A percentile compares a stretch with the other conserved stretches of the same genome.
Conservation (phyloP, 371 early-diverging fungal genomes). For the Apophysomyces trapeziformis region DNA sequence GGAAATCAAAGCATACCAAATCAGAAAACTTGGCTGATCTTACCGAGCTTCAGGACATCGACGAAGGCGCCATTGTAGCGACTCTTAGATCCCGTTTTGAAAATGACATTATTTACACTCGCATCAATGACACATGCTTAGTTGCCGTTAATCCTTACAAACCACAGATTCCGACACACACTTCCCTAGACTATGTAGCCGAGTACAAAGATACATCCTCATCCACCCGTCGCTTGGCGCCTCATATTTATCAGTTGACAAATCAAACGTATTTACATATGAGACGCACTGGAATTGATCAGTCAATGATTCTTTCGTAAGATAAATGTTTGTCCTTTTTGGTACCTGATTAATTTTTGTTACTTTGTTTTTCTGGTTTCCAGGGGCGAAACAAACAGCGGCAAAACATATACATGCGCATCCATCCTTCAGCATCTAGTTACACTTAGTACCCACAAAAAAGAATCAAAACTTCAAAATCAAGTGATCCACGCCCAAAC, state of each 20-base stretch:
- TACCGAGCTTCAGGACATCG: constrained; percentile 24
- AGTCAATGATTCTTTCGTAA: constrained; percentile 69
- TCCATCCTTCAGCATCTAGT: constrained; percentile 71
- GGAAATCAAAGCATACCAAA: constrained; percentile 25
- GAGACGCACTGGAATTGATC: constrained; percentile 83
- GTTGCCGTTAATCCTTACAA: constrained; percentile 50
- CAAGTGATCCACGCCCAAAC: constrained; percentile 73
- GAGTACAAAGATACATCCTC: constrained; percentile 61
- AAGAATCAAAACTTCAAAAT: constrained; percentile 77
- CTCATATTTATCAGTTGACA: constrained; percentile 85
- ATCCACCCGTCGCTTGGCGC: constrained; percentile 45
- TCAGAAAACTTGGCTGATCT: constrained; percentile 34
- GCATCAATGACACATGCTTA: constrained; percentile 64
- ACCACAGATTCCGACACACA: constrained; percentile 22
- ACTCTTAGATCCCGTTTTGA: constrained; percentile 57
- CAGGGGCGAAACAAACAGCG: constrained; percentile 87
- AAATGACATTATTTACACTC: constrained; percentile 62
- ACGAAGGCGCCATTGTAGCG: constrained; percentile 49
- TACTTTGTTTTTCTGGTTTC: background rate
- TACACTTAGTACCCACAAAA: constrained; percentile 74
- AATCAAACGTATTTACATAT: constrained; percentile 71
- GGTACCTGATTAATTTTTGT: constrained; percentile 49
- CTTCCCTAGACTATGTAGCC: constrained; percentile 74
- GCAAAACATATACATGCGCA: constrained; percentile 79
- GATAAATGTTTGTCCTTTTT: constrained; percentile 25